Conservation (phyloP, 768 basidiomycete species). For the Suillus tomentosus region DNA sequence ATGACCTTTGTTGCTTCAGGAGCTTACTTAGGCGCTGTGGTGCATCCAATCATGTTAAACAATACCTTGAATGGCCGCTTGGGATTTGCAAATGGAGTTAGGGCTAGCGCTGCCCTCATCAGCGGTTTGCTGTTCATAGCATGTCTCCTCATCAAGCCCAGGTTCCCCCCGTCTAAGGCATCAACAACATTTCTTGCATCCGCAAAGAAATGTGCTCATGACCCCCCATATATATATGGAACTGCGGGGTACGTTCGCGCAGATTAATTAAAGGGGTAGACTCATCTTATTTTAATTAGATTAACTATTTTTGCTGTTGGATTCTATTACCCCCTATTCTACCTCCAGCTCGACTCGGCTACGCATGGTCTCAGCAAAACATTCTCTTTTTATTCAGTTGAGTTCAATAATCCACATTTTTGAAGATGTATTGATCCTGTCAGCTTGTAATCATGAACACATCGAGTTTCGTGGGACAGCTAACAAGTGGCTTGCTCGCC, state of each 20-base stretch:
- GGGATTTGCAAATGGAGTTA: constrained; percentile 48
- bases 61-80: constrained; percentile 41
- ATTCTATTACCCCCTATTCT: constrained; percentile 60
- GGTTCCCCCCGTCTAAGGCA: constrained; percentile 37
- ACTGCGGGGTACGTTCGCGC: constrained; percentile 25
- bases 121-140: constrained; percentile 41
- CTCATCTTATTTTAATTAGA: constrained; percentile 13
- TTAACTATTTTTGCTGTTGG: constrained; percentile 39
- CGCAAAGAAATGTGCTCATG: constrained; percentile 25
- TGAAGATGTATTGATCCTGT: constrained; percentile 2
- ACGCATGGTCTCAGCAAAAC: constrained; percentile 45
- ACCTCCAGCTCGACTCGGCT: constrained; percentile 57
- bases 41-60: constrained; percentile 69
- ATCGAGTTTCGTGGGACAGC: constrained; percentile 54
- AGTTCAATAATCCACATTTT: constrained; percentile 16
- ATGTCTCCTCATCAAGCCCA: constrained; percentile 42
- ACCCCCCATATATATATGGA: constrained; percentile 30
- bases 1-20: constrained; percentile 58
- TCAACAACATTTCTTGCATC: constrained; percentile 22
- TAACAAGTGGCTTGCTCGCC: constrained; percentile 48
- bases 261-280: not conserved
- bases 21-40: constrained; percentile 58
- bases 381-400: constrained; percentile 63
- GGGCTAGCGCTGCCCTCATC: constrained; percentile 43
- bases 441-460: constrained; percentile 61